Conservation (phyloP, 2,329 filamentous ascomycete species). For the Alternaria sp. region DNA sequence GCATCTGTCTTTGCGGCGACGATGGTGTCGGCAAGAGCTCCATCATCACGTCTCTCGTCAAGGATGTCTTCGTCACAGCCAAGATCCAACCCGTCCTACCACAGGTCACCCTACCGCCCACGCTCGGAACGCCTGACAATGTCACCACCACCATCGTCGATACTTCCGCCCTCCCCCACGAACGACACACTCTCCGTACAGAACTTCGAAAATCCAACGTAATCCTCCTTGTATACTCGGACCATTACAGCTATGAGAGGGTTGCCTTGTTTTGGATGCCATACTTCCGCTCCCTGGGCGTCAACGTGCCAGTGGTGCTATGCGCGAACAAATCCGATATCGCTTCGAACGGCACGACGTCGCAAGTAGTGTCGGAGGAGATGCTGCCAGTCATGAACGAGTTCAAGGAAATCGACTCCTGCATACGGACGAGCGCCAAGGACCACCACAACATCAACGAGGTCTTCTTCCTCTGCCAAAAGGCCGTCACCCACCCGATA, state of each 20-base stretch:
- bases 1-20: conserved; percentile 96
- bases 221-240: conserved; percentile 94
- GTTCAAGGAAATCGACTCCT: conserved; percentile 98
- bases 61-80: conserved; percentile 93
- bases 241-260: conserved; percentile 98
- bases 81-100: conserved; percentile 96
- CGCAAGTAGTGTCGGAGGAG: conserved; percentile 92
- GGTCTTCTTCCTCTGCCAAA: conserved; percentile 97
- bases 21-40: conserved; percentile 69
- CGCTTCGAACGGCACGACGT: conserved; percentile 74
- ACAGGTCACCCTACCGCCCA: conserved; percentile 93
- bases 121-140: conserved; percentile 92
- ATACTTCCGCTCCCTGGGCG: conserved; percentile 95
- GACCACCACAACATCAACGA: conserved; percentile 93
- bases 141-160: conserved; percentile 98
- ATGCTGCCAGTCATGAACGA: conserved; percentile 99
- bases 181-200: conserved; percentile 87
- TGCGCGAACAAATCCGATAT: conserved; percentile 99
- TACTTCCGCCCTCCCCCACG: conserved; percentile 93
- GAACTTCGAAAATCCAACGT: conserved; percentile 98
- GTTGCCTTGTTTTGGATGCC: conserved; percentile 99
- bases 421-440: conserved; percentile 90
- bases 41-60: conserved; percentile 92
- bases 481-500: conserved; percentile 96
- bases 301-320: conserved; percentile 96